Conservation (phyloP, 2,329 filamentous ascomycete species). For the Coniella vitis region DNA sequence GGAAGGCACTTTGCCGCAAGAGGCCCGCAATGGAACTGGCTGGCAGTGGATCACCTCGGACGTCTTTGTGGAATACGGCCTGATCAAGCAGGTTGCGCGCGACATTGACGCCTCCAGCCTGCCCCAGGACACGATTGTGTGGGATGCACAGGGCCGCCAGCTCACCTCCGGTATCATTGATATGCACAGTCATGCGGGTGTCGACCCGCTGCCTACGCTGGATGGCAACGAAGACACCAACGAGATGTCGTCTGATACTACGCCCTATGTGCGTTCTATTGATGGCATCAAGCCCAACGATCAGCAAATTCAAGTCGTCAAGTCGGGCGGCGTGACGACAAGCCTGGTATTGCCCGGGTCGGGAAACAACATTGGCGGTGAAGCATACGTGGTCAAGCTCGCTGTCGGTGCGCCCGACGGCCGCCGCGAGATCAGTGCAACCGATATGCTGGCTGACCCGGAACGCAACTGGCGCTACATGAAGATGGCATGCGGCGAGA, state of each 20-base stretch:
- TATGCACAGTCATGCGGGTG: conserved; percentile 63
- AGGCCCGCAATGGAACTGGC: conserved; percentile 51
- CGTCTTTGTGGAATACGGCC: conserved; percentile 52
- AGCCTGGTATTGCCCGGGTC: conserved; percentile 61
- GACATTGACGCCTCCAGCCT: conserved; percentile 37
- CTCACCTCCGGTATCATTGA: conserved; percentile 64
- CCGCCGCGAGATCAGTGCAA: conserved; percentile 54
- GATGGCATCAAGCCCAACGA: conserved; percentile 59
- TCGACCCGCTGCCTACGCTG: conserved; percentile 49
- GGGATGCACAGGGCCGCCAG: conserved; percentile 52
- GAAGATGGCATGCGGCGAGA: conserved; percentile 73
- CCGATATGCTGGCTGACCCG: conserved; percentile 59
- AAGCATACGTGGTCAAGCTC: conserved; percentile 64
- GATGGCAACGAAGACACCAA: conserved; percentile 53
- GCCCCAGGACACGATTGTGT: conserved; percentile 42
- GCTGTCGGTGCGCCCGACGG: conserved; percentile 54
- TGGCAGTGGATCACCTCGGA: conserved; percentile 56
- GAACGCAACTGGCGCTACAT: conserved; percentile 62
- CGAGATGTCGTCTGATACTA: conserved; percentile 57
- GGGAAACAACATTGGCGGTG: conserved; percentile 67
- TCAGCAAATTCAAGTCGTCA: conserved; percentile 60
- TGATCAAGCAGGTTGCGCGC: conserved; percentile 48
- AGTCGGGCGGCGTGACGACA: conserved; percentile 66
- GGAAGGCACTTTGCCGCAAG: conserved; percentile 42
- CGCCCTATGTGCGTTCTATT: conserved; percentile 60